These are phyloP conservation scores for Trypanosoma grayi DNA, from an alignment of 208 protist species.

Conservation along the genomic window DNA sequence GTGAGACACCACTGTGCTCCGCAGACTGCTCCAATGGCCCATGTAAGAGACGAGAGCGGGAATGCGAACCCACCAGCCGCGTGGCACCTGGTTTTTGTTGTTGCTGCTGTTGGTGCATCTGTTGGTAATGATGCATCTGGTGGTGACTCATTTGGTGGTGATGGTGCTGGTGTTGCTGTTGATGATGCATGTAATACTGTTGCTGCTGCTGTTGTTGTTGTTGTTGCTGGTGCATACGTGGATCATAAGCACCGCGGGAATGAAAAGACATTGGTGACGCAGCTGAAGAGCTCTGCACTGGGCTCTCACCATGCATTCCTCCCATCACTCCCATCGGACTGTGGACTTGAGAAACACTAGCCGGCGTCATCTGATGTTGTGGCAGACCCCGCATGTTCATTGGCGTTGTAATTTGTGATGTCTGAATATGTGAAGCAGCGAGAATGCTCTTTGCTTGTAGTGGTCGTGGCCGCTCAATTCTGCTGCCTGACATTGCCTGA, in stretches of 20 bases:
- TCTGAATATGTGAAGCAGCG: neutral
- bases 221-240: neutral
- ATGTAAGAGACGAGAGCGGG: neutral
- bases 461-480: neutral
- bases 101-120: conserved; percentile 25
- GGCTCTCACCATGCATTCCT: neutral
- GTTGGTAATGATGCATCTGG: no score
- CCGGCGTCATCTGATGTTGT: neutral
- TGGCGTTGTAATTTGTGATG: neutral
- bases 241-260: neutral
- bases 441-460: neutral
- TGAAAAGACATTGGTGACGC: neutral
- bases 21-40: neutral
- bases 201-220: neutral
- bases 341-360: neutral
- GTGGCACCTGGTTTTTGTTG: neutral
- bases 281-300: neutral
- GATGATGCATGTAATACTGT: conserved; percentile 8
- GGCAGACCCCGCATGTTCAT: neutral
- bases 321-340: neutral
- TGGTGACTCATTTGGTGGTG: conserved; percentile 7
- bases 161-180: neutral
- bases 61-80: neutral
- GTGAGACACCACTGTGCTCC: neutral
- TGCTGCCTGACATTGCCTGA: neutral